phyloP scores from a whole-genome alignment of 2,329 filamentous ascomycete genomes.

The Coniochaeta ligniaria region DNA sequence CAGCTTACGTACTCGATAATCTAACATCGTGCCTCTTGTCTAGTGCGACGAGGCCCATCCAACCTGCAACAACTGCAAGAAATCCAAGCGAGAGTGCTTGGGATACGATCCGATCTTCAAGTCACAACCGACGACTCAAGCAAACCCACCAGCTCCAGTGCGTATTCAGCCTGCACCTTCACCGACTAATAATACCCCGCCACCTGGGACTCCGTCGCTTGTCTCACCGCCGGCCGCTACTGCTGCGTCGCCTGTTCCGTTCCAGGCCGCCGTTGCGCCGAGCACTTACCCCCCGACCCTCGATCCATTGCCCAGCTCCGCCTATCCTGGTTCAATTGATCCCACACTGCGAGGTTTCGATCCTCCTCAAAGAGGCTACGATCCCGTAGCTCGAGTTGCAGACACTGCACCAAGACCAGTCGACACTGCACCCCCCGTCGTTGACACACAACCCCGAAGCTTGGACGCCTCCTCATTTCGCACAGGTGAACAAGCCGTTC shows the following conservation, averaged over 20 bases:
- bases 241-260: slow-evolving; percentile 29
- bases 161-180: slow-evolving; percentile 63
- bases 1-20: background rate
- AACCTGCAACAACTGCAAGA: slow-evolving; percentile 82
- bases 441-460: background rate
- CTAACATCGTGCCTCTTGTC: slow-evolving; percentile 3
- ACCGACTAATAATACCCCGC: slow-evolving; percentile 11
- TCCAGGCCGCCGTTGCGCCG: slow-evolving; percentile 35
- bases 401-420: background rate
- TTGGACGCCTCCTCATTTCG: background rate
- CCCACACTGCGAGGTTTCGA: slow-evolving; percentile 18
- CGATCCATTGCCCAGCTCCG: slow-evolving; percentile 15
- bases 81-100: slow-evolving; percentile 79
- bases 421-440: background rate
- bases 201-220: background rate
- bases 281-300: slow-evolving; percentile 28
- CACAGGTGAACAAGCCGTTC: background rate
- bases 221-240: slow-evolving; percentile 23
- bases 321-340: slow-evolving; percentile 27
- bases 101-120: slow-evolving; percentile 88
- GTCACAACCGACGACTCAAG: slow-evolving; percentile 37
- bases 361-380: background rate
- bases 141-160: slow-evolving; percentile 46
- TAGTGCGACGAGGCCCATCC: slow-evolving; percentile 97
- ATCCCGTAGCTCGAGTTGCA: background rate